phyloP scores from a whole-genome alignment of 306 rosid species.

The Lathyrus oleraceus region DNA sequence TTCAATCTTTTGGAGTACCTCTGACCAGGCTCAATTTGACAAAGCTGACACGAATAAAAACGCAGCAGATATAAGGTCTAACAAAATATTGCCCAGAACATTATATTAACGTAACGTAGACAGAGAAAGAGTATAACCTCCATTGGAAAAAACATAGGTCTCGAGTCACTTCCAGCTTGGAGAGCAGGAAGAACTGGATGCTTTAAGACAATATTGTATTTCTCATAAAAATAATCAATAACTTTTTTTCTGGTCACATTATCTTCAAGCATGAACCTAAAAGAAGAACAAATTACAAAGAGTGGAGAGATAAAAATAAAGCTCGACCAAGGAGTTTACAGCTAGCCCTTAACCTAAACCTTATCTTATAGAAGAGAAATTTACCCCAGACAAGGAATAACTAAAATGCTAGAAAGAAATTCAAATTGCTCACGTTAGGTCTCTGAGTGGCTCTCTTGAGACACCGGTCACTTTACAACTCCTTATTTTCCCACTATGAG shows the following conservation, averaged over 20 bases:
- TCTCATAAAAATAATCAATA: slow-evolving; percentile 53
- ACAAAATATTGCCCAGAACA: neutral
- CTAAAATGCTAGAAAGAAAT: neutral
- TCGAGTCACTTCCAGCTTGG: slow-evolving; percentile 65
- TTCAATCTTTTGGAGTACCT: slow-evolving; percentile 61
- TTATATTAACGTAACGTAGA: neutral
- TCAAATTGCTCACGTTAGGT: slow-evolving; percentile 49
- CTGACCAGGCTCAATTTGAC: slow-evolving; percentile 60
- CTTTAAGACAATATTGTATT: slow-evolving; percentile 31
- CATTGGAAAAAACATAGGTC: slow-evolving; percentile 66
- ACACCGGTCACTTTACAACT: slow-evolving; percentile 50
- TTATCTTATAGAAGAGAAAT: neutral
- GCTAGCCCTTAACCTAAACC: neutral
- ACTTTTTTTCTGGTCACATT: slow-evolving; percentile 18
- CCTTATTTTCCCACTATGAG: slow-evolving; percentile 2
- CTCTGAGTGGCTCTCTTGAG: slow-evolving; percentile 44
- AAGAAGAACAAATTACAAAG: neutral
- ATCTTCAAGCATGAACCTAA: slow-evolving; percentile 72
- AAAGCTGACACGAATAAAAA: slow-evolving; percentile 42
- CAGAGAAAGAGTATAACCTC: slow-evolving; percentile 53
- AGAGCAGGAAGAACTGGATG: slow-evolving; percentile 59
- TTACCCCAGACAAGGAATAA: neutral
- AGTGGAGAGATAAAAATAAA: neutral
- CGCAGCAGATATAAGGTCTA: neutral
- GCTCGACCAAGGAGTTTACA: neutral